Percentiles rank a stretch among this genome's conserved stretches.
phyloP scores from a whole-genome alignment of 495 filamentous ascomycete genomes.

The Trichoderma asperelloides region DNA sequence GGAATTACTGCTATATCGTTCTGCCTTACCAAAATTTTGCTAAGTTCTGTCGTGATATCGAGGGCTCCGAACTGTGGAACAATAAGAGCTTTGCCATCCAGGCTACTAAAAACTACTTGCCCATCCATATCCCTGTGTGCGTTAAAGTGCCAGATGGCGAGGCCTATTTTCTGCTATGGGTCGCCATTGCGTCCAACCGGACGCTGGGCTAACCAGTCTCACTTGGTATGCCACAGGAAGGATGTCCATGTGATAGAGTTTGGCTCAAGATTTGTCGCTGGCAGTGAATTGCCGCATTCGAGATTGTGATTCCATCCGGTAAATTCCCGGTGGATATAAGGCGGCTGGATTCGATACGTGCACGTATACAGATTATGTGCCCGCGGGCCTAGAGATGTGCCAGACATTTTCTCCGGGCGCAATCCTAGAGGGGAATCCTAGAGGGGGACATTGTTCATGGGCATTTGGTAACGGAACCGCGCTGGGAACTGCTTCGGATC shows the following conservation, averaged over 20 bases:
- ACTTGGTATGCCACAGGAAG: conserved; percentile 33
- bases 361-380: conserved; percentile 62
- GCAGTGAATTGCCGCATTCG: not conserved
- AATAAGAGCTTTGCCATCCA: conserved; percentile 64
- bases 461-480: not conserved
- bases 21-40: conserved; percentile 52
- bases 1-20: conserved; percentile 67
- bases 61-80: conserved; percentile 59
- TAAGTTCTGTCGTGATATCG: conserved; percentile 64
- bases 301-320: not conserved
- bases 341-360: conserved; percentile 26
- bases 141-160: conserved; percentile 57
- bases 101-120: conserved; percentile 56
- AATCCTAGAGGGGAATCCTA: conserved; percentile 57
- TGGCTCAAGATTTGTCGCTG: not conserved
- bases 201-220: conserved; percentile 51
- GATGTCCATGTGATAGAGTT: not conserved
- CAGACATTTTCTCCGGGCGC: conserved; percentile 67
- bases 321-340: not conserved
- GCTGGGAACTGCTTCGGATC: not conserved
- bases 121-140: conserved; percentile 55
- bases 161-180: conserved; percentile 52
- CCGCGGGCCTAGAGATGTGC: conserved; percentile 60
- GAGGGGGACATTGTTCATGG: conserved; percentile 49
- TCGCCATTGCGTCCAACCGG: conserved; percentile 64